These are phyloP conservation scores for Zygosaccharomyces sapae DNA, from an alignment of 1,139 yeast species.

Conservation along the genomic window DNA sequence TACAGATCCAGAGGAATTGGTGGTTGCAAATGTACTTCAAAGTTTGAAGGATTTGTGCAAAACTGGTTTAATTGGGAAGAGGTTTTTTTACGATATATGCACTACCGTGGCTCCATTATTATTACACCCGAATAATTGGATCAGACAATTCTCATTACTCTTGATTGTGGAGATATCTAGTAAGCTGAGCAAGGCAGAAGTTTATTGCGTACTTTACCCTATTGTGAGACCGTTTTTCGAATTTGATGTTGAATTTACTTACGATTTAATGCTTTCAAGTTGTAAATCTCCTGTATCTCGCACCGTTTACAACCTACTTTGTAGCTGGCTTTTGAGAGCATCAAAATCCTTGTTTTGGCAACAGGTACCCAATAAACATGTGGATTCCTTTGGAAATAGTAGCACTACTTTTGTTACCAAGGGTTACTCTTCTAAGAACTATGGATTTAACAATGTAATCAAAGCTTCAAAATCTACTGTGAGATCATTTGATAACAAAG, in stretches of 20 bases:
- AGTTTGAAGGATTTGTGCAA: conserved; percentile 55
- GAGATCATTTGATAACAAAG: conserved; percentile 39
- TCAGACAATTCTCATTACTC: conserved; percentile 63
- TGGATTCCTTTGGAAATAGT: conserved; percentile 44
- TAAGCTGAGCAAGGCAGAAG: conserved; percentile 68
- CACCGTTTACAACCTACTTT: conserved; percentile 59
- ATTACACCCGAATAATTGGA: conserved; percentile 85
- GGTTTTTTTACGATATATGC: conserved; percentile 50
- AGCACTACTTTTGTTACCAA: conserved; percentile 40
- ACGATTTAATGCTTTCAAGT: conserved; percentile 62
- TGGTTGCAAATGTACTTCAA: conserved; percentile 70
- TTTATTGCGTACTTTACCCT: conserved; percentile 79
- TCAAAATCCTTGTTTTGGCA: conserved; percentile 78
- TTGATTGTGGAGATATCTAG: conserved; percentile 60
- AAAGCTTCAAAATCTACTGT: conserved; percentile 33
- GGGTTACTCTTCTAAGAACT: conserved; percentile 29
- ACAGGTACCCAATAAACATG: conserved; percentile 39
- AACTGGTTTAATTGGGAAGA: conserved; percentile 49
- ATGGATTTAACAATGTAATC: conserved; percentile 29
- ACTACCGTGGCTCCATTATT: conserved; percentile 48
- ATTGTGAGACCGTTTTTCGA: conserved; percentile 68
- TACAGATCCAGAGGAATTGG: conserved; percentile 77
- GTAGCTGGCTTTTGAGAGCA: conserved; percentile 69
- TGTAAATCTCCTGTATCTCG: conserved; percentile 64
- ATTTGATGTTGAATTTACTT: conserved; percentile 67